Percentiles rank a stretch among this genome's conserved stretches.
Evolutionary conservation across 2,329 filamentous ascomycete genomes (phyloP).

Genomic region (Fusarium longipes): DNA sequence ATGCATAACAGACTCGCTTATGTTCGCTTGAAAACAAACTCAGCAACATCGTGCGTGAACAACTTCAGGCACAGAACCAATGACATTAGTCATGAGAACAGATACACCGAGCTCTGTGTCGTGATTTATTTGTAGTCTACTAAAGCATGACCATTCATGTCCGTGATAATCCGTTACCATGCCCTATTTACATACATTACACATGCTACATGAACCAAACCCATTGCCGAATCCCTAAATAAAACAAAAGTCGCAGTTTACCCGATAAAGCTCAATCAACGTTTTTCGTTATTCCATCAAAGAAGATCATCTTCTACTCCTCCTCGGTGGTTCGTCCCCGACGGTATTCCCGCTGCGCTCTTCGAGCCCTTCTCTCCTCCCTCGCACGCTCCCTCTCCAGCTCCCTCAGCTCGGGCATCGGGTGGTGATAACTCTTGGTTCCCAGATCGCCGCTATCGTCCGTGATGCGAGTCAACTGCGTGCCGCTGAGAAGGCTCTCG

Average conservation of each 20-base stretch:
- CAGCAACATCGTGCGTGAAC: neutral
- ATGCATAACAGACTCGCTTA: neutral
- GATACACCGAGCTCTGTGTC: neutral
- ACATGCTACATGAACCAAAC: constrained; percentile 27
- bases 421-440: constrained; percentile 68
- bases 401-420: constrained; percentile 63
- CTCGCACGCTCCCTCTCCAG: constrained; percentile 49
- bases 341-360: constrained; percentile 49
- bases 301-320: constrained; percentile 10
- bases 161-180: constrained; percentile 30
- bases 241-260: constrained; percentile 17
- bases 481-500: constrained; percentile 51
- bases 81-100: no score
- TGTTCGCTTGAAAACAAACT: neutral
- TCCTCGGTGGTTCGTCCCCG: constrained; percentile 50
- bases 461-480: constrained; percentile 52
- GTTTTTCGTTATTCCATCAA: neutral
- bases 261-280: neutral
- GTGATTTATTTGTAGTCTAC: constrained; percentile 23
- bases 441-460: constrained; percentile 61
- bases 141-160: constrained; percentile 28
- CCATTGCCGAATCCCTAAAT: neutral
- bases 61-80: neutral
- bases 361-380: constrained; percentile 52
- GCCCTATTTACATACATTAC: constrained; percentile 35